These are phyloP conservation scores for Gnomoniopsis smithogilvyi DNA, from an alignment of 2,329 filamentous ascomycete species.

Conservation along the genomic window DNA sequence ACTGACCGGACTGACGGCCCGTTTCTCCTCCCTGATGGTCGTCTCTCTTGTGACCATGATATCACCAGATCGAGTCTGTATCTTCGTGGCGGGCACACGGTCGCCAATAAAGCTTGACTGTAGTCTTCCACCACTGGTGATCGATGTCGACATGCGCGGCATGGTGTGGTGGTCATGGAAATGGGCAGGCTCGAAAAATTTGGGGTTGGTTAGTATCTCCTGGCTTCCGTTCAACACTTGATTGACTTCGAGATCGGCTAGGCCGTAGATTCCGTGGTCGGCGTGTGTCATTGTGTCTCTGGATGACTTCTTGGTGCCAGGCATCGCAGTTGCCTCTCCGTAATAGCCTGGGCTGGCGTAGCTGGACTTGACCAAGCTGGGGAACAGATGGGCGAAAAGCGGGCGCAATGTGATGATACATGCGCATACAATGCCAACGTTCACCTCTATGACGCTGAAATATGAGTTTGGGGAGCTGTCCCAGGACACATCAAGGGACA, in stretches of 20 bases:
- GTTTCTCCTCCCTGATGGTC: slow-evolving; percentile 1
- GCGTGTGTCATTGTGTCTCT: neutral
- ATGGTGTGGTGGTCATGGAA: neutral
- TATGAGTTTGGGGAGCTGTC: slow-evolving; percentile 29
- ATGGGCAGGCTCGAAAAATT: slow-evolving; percentile 4
- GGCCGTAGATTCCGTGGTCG: slow-evolving; percentile 1
- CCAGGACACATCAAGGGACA: slow-evolving; percentile 26
- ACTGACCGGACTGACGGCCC: neutral
- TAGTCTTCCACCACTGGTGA: neutral
- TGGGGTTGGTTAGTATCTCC: neutral
- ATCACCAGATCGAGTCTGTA: neutral
- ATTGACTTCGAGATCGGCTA: slow-evolving; percentile 9
- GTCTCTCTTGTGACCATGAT: slow-evolving; percentile 12
- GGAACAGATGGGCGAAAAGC: slow-evolving; percentile 22
- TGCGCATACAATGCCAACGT: slow-evolving; percentile 27
- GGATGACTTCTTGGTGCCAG: slow-evolving; percentile 4
- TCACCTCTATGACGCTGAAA: slow-evolving; percentile 30
- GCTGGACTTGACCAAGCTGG: slow-evolving; percentile 9
- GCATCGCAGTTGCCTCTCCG: neutral
- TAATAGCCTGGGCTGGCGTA: slow-evolving; percentile 2
- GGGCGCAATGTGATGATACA: slow-evolving; percentile 29
- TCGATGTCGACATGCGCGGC: neutral
- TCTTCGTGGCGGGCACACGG: neutral
- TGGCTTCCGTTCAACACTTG: slow-evolving; percentile 5
- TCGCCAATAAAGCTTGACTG: neutral